Evolutionary conservation across 805 yeast genomes (phyloP).

Genomic region (Brettanomyces sp.): DNA sequence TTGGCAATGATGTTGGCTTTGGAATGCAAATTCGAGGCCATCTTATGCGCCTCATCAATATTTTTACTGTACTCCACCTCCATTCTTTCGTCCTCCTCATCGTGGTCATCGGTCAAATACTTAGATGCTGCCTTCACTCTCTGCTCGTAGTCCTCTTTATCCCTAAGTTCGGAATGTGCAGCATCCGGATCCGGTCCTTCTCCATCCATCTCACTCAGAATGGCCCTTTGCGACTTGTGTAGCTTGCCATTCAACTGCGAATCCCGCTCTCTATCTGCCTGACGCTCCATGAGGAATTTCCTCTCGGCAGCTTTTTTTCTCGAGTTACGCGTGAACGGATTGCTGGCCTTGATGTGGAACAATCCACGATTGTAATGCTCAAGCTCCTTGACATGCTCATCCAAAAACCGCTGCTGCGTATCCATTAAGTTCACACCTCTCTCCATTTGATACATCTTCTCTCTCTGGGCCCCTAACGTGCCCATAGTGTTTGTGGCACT

Average conservation of each 20-base stretch:
- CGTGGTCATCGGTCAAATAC: constrained; percentile 74
- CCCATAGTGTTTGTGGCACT: constrained; percentile 80
- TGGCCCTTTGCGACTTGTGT: constrained; percentile 18
- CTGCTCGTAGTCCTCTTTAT: constrained; percentile 43
- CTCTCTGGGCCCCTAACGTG: constrained; percentile 89
- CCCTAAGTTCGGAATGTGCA: constrained; percentile 19
- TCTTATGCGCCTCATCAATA: constrained; percentile 63
- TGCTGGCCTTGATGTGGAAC: constrained; percentile 68
- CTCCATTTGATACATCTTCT: constrained; percentile 72
- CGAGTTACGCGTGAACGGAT: constrained; percentile 82
- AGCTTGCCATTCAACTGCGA: constrained; percentile 16
- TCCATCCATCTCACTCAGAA: constrained; percentile 40
- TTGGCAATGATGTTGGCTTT: constrained; percentile 65
- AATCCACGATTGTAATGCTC: constrained; percentile 72
- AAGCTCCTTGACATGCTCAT: constrained; percentile 71
- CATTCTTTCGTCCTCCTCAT: constrained; percentile 86
- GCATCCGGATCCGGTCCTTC: constrained; percentile 4
- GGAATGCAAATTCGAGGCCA: constrained; percentile 60
- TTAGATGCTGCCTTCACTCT: constrained; percentile 50
- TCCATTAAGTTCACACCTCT: constrained; percentile 66
- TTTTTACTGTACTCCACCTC: constrained; percentile 82
- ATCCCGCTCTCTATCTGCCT: constrained; percentile 23
- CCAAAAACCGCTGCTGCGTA: constrained; percentile 75
- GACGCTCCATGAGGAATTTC: constrained; percentile 42
- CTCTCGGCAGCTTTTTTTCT: constrained; percentile 69